Evolutionary conservation across 352 stramenopile genomes (phyloP), one percentile per base, ranked within the genome.

Genomic region (Pythium folliculosum): DNA sequence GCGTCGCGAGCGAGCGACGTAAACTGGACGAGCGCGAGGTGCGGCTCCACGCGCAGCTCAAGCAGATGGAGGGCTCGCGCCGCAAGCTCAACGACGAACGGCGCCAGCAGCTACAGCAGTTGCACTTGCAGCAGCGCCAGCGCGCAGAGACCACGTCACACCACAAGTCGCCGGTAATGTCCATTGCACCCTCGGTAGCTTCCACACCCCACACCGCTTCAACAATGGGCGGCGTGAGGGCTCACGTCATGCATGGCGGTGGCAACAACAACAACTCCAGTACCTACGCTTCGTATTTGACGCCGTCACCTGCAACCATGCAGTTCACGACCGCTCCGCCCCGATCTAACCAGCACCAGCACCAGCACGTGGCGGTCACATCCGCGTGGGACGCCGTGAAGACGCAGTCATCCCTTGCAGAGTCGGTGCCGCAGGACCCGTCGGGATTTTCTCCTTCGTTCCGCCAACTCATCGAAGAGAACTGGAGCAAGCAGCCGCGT

Each of bases 401-500:
- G 52, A 23, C 44, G 19, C 14, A 19, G 5, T 7, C 23, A 43
- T 25, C 53, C 37, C 25, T 50, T 25, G 22, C 22, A 37, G 13
- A 16, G 27, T 61, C 56, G 30, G 60, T 21, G 7, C 38, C 22
- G 6, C n/a, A 51, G 19, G 82, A 89, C 38, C 82, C 82, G 12
- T 85, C 83, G 3, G 81, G 81, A 8, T 66, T 91, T 10, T 74
- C 81, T 23, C 72, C 79, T 35, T 62, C 76, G 14, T 77, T 91
- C 30, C 58, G 83, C 5, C 67, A 79, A 35, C 70, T 90, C 10
- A 69, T 91, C 5, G 83, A 91, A 51, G 77, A 75, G 5, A 83
- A 89, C 38, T 91, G 81, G 83, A 51, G 76, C 50, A 69, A 71
- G 32, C 68, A 68, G 51, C 68, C 77, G 49, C 58, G 45, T 13